Percentiles rank a stretch among this genome's conserved stretches.
Conservation (phyloP, 108 stramenopile species). For the Cyclotella cryptica region DNA sequence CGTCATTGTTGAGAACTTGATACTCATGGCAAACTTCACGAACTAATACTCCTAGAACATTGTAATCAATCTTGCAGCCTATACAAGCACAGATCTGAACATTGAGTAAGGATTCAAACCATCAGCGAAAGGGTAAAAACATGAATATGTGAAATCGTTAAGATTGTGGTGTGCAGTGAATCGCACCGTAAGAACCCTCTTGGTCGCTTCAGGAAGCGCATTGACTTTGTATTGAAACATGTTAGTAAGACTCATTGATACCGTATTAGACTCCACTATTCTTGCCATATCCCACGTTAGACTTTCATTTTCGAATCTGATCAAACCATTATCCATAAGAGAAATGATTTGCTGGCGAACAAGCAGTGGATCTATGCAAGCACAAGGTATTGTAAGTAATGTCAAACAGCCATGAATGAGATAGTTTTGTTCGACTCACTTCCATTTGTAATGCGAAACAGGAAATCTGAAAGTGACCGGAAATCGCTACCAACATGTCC, state of each 20-base stretch:
- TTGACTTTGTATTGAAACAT: conserved; percentile 10
- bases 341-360: conserved; percentile 12
- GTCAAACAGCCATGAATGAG: not conserved
- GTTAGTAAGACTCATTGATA: not conserved
- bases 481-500: not conserved
- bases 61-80: conserved; percentile 1
- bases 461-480: not conserved
- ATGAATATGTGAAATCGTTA: no score
- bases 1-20: not conserved
- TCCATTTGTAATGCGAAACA: conserved; percentile 12
- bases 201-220: not conserved
- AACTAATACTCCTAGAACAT: conserved; percentile 1
- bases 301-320: not conserved
- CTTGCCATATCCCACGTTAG: conserved; percentile 12
- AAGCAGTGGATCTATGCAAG: not conserved
- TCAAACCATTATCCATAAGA: not conserved
- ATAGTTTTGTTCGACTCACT: not conserved
- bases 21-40: not conserved
- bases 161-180: no score
- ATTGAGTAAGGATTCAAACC: no score
- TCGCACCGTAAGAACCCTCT: not conserved
- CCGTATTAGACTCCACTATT: not conserved
- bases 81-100: conserved; percentile 13
- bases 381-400: not conserved
- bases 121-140: no score